Conservation (phyloP, 192 early-diverging fungal genomes). For the Coemansia sp. region DNA sequence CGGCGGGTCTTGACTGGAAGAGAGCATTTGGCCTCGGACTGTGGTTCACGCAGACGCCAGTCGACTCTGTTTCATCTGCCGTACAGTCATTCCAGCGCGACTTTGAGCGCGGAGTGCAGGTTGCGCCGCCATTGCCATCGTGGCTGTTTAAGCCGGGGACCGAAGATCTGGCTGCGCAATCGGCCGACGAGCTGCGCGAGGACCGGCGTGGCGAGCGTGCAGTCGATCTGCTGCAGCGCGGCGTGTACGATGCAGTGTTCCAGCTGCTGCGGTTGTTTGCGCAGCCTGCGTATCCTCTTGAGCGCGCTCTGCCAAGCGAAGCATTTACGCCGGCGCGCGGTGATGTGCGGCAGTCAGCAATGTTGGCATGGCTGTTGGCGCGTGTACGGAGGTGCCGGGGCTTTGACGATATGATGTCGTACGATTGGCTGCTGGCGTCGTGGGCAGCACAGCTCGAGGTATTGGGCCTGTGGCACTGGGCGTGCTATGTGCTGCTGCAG, state of each 20-base stretch:
- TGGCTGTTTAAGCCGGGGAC: slow-evolving; percentile 16
- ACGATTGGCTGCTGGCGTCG: slow-evolving; percentile 58
- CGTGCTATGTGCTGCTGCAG: slow-evolving; percentile 72
- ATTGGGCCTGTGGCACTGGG: slow-evolving; percentile 82
- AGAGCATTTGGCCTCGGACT: slow-evolving; percentile 60
- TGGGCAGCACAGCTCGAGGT: slow-evolving; percentile 71
- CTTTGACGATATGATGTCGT: slow-evolving; percentile 45
- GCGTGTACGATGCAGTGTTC: slow-evolving; percentile 63
- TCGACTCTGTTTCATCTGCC: slow-evolving; percentile 23
- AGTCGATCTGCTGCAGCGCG: slow-evolving; percentile 11
- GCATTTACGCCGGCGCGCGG: slow-evolving; percentile 57
- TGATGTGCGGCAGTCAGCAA: slow-evolving; percentile 68
- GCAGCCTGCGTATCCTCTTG: slow-evolving; percentile 53
- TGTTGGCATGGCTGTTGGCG: slow-evolving; percentile 59
- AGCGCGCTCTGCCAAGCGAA: slow-evolving; percentile 59
- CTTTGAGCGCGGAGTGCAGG: neutral
- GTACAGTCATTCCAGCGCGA: slow-evolving; percentile 17
- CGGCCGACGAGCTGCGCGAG: neutral
- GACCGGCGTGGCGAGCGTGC: neutral
- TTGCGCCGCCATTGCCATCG: slow-evolving; percentile 38
- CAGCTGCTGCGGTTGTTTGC: slow-evolving; percentile 69
- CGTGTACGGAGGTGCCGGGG: slow-evolving; percentile 45
- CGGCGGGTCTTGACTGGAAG: slow-evolving; percentile 62
- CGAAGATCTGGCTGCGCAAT: neutral
- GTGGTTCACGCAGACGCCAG: slow-evolving; percentile 58